Conservation (phyloP, 371 early-diverging fungal species). For the Mucor mucedo region DNA sequence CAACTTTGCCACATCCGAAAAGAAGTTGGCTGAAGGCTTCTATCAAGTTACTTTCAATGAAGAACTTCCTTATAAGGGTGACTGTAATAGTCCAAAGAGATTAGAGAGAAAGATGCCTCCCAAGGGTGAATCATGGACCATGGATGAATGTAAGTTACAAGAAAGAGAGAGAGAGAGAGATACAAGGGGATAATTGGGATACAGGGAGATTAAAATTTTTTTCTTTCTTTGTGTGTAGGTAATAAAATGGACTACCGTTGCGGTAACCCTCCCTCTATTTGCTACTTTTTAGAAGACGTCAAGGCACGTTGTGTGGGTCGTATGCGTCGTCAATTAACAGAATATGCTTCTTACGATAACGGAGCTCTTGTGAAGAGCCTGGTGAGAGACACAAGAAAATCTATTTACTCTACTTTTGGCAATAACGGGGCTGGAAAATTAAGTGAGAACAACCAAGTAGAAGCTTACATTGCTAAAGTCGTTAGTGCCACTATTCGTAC, state of each 20-base stretch:
- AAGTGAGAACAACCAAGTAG: conserved; percentile 33
- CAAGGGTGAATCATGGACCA: conserved; percentile 57
- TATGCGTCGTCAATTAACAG: conserved; percentile 40
- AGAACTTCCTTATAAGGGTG: conserved; percentile 66
- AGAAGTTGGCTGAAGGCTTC: conserved; percentile 44
- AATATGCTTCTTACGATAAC: conserved; percentile 41
- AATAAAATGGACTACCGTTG: conserved; percentile 67
- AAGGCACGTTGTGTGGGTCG: conserved; percentile 49
- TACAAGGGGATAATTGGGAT: background rate
- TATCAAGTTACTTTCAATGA: conserved; percentile 61
- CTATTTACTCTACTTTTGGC: conserved; percentile 34
- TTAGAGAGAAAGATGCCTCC: conserved; percentile 60
- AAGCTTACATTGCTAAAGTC: conserved; percentile 33
- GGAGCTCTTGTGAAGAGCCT: conserved; percentile 42
- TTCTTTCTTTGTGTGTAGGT: conserved; percentile 22
- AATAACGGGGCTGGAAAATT: conserved; percentile 44
- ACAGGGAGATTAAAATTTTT: background rate
- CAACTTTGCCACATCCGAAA: conserved; percentile 25
- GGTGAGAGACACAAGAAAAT: conserved; percentile 33
- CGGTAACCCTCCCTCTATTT: conserved; percentile 73
- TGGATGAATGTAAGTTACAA: conserved; percentile 57
- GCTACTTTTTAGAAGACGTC: conserved; percentile 58
- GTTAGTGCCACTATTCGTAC: conserved; percentile 32
- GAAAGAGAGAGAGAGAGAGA: no score
- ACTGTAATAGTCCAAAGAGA: conserved; percentile 63